Evolutionary conservation across 345 rosid genomes (phyloP).

Genomic region (Euphorbia lathyris): DNA sequence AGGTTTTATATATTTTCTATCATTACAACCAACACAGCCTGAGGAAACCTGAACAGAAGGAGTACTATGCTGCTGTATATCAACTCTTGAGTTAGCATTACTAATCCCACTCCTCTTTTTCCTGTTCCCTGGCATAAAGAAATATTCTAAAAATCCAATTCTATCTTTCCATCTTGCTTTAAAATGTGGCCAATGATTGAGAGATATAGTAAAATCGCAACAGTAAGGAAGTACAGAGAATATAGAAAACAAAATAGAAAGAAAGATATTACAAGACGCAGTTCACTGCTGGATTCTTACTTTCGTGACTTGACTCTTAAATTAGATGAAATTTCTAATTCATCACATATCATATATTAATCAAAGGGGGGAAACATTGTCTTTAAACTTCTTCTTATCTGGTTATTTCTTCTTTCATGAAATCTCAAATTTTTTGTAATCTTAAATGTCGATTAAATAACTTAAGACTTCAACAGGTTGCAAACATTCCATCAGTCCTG

Average conservation of each 20-base stretch:
- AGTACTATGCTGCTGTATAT: constrained; percentile 22
- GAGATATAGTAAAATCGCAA: neutral
- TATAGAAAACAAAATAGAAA: neutral
- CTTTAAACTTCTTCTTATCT: neutral
- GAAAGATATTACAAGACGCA: neutral
- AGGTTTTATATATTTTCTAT: neutral
- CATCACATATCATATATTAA: neutral
- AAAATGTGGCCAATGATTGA: too few relatives aligned
- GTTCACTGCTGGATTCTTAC: neutral
- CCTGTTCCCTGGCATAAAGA: constrained; percentile 27
- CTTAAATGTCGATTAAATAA: too few relatives aligned
- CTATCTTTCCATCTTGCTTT: neutral
- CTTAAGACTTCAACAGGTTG: too few relatives aligned
- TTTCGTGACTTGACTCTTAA: too few relatives aligned
- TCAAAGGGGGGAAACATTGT: neutral
- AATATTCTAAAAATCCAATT: neutral
- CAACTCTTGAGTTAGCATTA: constrained; percentile 11
- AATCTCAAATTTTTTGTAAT: too few relatives aligned
- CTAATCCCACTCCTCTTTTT: constrained; percentile 34
- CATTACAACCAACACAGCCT: constrained; percentile 13
- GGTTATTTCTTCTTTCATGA: too few relatives aligned
- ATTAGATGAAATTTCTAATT: neutral
- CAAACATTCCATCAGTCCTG: too few relatives aligned
- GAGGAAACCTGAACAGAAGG: neutral
- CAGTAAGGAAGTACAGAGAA: neutral